Evolutionary conservation across 2,329 filamentous ascomycete species (phyloP), one percentile per base, ranked within the genome.

Genomic region (Chrysoporthe cubensis): DNA sequence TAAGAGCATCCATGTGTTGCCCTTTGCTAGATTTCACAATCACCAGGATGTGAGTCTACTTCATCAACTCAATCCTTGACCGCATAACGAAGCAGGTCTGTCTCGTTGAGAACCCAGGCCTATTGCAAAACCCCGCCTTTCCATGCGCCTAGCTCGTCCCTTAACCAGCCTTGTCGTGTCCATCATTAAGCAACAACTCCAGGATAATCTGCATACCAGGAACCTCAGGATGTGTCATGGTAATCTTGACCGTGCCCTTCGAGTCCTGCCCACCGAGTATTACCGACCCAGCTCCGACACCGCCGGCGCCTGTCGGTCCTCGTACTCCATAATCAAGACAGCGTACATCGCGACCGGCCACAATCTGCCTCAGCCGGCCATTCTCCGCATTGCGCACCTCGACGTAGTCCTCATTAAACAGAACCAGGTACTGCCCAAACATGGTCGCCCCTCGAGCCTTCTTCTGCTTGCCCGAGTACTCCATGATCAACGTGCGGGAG

Each of bases 361-460:
- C 97, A 68, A 99, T 96, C 81, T 99, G 96, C 74, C 96, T 88
- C 71, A 99, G 79, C 26, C 96, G 87, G 0, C 96, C 96, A 75
- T 98, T 98, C 82, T 97, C 93, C 21, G 96, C 96, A 74, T 99
- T 98, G 65, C 96, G 88, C 64, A 99, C 93, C 81, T 99, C 96
- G 60, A 99, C 93, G 73, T 98, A 99, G 78, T 98, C 95, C 32
- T 92, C 91, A 77, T 97, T 96, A 81, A 98, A 97, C 4, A 99
- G 87, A 8, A 99, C 84, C 4, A 99, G 87, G 77, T 97, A 98
- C 67, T 94, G 91, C 1, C 94, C 94, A 74, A 93, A 96, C 81
- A 98, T 90, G 70, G 94, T 96, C 1, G 94, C 94, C 14, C 89
- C 88, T 70, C 91, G 90, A 1, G 96, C 96, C 78, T 87, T 88